Evolutionary conservation across 2,329 filamentous ascomycete genomes (phyloP), one percentile per base, ranked within the genome.

Genomic region (Lachnellula subtilissima): DNA sequence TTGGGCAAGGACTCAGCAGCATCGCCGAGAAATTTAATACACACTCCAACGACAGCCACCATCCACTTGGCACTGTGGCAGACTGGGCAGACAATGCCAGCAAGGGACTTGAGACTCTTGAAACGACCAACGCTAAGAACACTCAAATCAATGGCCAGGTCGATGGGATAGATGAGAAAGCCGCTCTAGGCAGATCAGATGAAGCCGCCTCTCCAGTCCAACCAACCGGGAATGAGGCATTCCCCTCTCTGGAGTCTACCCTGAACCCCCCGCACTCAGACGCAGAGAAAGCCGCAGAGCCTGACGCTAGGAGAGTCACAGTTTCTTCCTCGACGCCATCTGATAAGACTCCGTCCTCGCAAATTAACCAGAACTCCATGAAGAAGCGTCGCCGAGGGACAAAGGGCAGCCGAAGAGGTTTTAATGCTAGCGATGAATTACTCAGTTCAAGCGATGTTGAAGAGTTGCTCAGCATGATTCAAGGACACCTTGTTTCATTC

Each of bases 401-500:
- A 28, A 69, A 61, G 36, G 81, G 82, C 57, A 88, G 83, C 64
- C 82, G 82, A 35, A 81, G 83, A 43, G 83, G 83, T 1, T 83
- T 86, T 63, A 76, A 80, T 53, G 79, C 80, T 14, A 75, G 79
- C 1, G 92, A 96, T 59, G 91, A 96, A 51, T 76, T 97, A 62
- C 78, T 97, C 52, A 80, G 82, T 28, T 83, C 83, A 53, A 80
- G 81, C 5, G 89, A 95, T 63, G 89, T 91, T 1, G 92, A 96
- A 70, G 87, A 89, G 64, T 74, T 97, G 63, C 76, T 97, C 63
- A 82, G 84, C 61, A 75, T 94, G 75, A 82, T 94, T 25, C 93
- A 97, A 72, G 94, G 94, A 1, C 86, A 92, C 70, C 72, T 99
- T 52, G 92, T 99, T 25, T 77, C 90, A 61, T 99, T 95, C 78